Evolutionary conservation across 768 basidiomycete species (phyloP).

Genomic region (Chalciporus pseudorubinellus): DNA sequence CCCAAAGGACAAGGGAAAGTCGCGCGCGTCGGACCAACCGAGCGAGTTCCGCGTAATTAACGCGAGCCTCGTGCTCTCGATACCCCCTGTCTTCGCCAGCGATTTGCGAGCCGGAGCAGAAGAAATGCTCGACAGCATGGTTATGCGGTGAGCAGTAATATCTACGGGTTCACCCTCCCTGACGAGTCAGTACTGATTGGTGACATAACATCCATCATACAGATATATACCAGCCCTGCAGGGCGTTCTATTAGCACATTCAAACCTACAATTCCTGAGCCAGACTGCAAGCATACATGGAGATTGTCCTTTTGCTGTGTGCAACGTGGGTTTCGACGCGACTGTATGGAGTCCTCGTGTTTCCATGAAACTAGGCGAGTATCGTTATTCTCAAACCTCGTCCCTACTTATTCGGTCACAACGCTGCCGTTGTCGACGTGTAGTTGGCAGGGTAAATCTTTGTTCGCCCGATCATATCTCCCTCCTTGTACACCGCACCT

Average conservation of each 20-base stretch:
- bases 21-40: constrained; percentile 27
- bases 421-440: background rate
- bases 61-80: constrained; percentile 66
- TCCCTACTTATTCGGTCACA: background rate
- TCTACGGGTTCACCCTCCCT: background rate
- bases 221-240: constrained; percentile 88
- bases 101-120: constrained; percentile 73
- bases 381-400: background rate
- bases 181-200: constrained; percentile 2
- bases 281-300: constrained; percentile 64
- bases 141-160: constrained; percentile 76
- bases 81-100: constrained; percentile 78
- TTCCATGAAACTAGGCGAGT: constrained; percentile 76
- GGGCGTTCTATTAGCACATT: constrained; percentile 86
- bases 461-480: constrained; percentile 93
- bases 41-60: constrained; percentile 61
- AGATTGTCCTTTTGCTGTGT: constrained; percentile 85
- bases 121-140: constrained; percentile 91
- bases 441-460: constrained; percentile 84
- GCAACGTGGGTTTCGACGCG: constrained; percentile 73
- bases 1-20: constrained; percentile 38
- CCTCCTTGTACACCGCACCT: constrained; percentile 84
- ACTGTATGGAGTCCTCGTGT: constrained; percentile 86
- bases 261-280: constrained; percentile 66
- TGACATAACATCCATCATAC: background rate